Evolutionary conservation across 345 rosid genomes (phyloP).

Genomic region (Ceriops decandra): DNA sequence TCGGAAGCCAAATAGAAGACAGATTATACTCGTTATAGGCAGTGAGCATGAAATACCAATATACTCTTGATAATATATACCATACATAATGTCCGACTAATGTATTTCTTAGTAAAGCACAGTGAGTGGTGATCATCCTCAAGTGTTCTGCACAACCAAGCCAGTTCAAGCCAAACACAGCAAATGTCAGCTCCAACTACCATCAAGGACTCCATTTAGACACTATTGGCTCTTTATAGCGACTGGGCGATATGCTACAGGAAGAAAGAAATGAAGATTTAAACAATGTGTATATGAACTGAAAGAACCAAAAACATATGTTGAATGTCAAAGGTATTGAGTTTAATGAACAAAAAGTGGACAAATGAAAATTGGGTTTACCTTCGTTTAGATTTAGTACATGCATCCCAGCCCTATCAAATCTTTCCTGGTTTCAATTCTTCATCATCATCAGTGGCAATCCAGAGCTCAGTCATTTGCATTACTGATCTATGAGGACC

Average conservation of each 20-base stretch:
- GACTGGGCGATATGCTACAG: neutral
- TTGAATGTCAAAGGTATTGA: no score
- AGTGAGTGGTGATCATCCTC: neutral
- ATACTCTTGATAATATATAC: constrained; percentile 6
- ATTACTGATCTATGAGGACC: constrained; percentile 13
- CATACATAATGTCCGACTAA: neutral
- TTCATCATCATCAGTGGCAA: constrained; percentile 23
- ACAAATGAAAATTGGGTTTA: constrained; percentile 4
- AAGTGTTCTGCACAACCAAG: constrained; percentile 4
- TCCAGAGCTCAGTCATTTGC: constrained; percentile 16
- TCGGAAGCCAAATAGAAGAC: no score
- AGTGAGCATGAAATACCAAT: neutral
- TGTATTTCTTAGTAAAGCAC: constrained; percentile 2
- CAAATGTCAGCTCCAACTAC: constrained; percentile 2
- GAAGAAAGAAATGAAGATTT: no score
- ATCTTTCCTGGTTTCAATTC: constrained; percentile 14
- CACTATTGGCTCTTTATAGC: constrained; percentile 16
- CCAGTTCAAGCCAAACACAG: neutral
- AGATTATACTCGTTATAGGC: no score
- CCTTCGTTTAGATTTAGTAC: constrained; percentile 23
- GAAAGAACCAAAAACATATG: neutral
- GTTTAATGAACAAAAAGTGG: neutral
- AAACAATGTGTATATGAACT: neutral
- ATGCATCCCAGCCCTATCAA: constrained; percentile 18
- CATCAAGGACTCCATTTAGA: constrained; percentile 7